Percentiles rank a stretch among this genome's conserved stretches.
Evolutionary conservation across 2,329 filamentous ascomycete species (phyloP).

Genomic region (Coniochaeta sp.): DNA sequence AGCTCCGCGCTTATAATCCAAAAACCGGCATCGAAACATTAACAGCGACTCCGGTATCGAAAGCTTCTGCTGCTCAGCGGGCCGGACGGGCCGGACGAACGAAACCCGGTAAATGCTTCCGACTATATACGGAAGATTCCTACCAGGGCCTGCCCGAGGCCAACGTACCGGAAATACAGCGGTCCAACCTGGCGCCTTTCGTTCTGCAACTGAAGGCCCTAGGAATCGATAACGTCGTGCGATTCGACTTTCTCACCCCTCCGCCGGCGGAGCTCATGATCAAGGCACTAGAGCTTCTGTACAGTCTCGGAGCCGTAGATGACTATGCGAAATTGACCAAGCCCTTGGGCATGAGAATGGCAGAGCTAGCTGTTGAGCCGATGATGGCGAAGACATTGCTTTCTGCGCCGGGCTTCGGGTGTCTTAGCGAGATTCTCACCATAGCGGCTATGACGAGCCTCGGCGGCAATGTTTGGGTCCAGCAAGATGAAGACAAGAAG

Average conservation of each 20-base stretch:
- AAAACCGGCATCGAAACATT: slow-evolving; percentile 80
- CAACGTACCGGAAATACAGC: slow-evolving; percentile 84
- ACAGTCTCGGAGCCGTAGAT: slow-evolving; percentile 78
- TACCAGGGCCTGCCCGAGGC: slow-evolving; percentile 61
- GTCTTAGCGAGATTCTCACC: slow-evolving; percentile 77
- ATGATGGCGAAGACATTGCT: slow-evolving; percentile 93
- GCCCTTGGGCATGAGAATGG: slow-evolving; percentile 85
- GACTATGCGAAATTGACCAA: slow-evolving; percentile 84
- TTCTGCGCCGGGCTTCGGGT: slow-evolving; percentile 65
- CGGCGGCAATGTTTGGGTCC: slow-evolving; percentile 76
- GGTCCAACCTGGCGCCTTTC: slow-evolving; percentile 81
- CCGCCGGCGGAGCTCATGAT: slow-evolving; percentile 80
- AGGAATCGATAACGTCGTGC: slow-evolving; percentile 87
- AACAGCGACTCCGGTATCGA: slow-evolving; percentile 74
- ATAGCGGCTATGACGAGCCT: slow-evolving; percentile 93
- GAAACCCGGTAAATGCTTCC: slow-evolving; percentile 86
- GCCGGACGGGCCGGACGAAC: slow-evolving; percentile 87
- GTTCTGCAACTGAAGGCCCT: slow-evolving; percentile 90
- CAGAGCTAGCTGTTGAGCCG: slow-evolving; percentile 84
- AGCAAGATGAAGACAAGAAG: slow-evolving; percentile 70
- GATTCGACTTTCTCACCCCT: slow-evolving; percentile 82
- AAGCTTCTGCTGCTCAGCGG: slow-evolving; percentile 86
- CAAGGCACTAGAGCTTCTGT: slow-evolving; percentile 81
- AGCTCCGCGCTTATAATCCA: slow-evolving; percentile 80
- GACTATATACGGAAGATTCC: slow-evolving; percentile 75